Percentiles rank a stretch among this genome's conserved stretches.
phyloP scores from a whole-genome alignment of 495 filamentous ascomycete genomes.

The Neurospora sublineolata region DNA sequence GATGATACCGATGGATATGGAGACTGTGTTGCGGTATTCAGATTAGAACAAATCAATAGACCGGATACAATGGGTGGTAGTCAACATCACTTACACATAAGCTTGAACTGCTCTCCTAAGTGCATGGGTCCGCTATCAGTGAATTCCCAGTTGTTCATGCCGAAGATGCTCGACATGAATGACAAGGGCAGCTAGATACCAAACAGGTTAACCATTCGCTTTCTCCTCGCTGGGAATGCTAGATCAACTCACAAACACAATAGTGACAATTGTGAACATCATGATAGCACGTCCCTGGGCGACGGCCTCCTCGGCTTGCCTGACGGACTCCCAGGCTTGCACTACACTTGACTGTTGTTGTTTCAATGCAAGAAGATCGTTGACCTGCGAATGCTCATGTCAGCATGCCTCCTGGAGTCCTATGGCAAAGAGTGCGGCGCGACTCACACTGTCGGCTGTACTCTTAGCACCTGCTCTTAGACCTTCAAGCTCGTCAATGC shows the following conservation, averaged over 20 bases:
- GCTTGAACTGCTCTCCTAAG: slow-evolving; percentile 9
- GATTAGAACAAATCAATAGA: neutral
- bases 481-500: slow-evolving; percentile 20
- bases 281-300: slow-evolving; percentile 49
- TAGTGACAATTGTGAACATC: slow-evolving; percentile 54
- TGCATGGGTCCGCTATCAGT: slow-evolving; percentile 3
- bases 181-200: slow-evolving; percentile 19
- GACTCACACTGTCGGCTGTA: slow-evolving; percentile 17
- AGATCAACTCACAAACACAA: slow-evolving; percentile 34
- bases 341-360: slow-evolving; percentile 54
- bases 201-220: neutral
- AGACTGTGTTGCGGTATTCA: slow-evolving; percentile 4
- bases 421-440: neutral
- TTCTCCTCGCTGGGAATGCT: neutral
- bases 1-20: slow-evolving; percentile 21
- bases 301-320: slow-evolving; percentile 45
- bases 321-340: slow-evolving; percentile 44
- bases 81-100: slow-evolving; percentile 10
- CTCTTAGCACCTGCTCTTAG: slow-evolving; percentile 15
- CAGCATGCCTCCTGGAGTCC: neutral
- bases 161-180: slow-evolving; percentile 26
- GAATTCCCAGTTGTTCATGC: slow-evolving; percentile 26
- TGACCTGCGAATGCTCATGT: slow-evolving; percentile 13
- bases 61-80: neutral
- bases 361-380: slow-evolving; percentile 45